Evolutionary conservation across 2,329 filamentous ascomycete genomes (phyloP), one percentile per base, ranked within the genome.

Genomic region (Aspergillus puulaauensis): DNA sequence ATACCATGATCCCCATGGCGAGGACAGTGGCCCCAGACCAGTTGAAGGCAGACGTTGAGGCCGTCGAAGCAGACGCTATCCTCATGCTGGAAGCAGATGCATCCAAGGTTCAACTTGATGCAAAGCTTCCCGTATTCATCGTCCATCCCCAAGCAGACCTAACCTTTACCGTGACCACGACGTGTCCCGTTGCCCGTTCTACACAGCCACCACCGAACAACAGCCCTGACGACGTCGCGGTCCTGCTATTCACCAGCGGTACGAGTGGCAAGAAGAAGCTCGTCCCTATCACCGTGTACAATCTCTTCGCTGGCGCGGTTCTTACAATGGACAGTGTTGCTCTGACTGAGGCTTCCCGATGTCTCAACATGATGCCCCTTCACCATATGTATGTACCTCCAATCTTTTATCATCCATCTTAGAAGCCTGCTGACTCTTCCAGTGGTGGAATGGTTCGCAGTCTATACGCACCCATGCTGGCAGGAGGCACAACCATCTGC

Each of bases 331-430:
- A 54, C 21, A 54, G 52, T 31, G 52, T 54, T 8, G 52, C 43
- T 4, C 52, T 54, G 3, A 27, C n/a, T 21, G 33, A 33, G 4
- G 15, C 43, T 8, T 46, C 52, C 62, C 74, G 78, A 0, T 85
- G 82, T 64, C 66, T 84, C 23, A 85, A 85, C 64, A 83, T 84
- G 79, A 85, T 85, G 82, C 82, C 83, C 0, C 69, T 86, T 6
- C 82, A 83, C 66, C 82, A 85, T 67, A 73, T 83, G 78, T 81
- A 73, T 73, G 79, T 75, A 19, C 41, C 35, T n/a, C 19, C 9
- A 3, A 7, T 21, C 21, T 3, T 17, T 27, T 3, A 5, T 11
- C 27, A 3, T 12, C n/a, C 27, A 6, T 8, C 17, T 2, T 37
- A n/a, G 2, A 14, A 27, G 2, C 1, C 27, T 24, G 15, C 40